Percentiles rank a stretch among this genome's conserved stretches.
Conservation (phyloP, 2,329 filamentous ascomycete species). For the Leptodontidium sp. region DNA sequence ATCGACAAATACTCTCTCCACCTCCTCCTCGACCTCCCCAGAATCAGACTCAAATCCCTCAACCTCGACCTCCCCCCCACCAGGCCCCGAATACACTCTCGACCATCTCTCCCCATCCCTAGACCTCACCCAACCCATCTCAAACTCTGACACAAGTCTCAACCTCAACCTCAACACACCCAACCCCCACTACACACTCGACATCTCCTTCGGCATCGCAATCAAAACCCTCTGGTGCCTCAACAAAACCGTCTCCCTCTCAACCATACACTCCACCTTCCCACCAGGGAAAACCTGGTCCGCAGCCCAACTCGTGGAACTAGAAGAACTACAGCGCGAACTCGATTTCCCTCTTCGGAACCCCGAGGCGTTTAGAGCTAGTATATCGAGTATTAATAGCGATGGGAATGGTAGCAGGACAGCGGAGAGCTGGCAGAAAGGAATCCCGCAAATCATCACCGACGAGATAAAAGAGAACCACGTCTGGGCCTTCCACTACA, state of each 20-base stretch:
- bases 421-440: background rate
- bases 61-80: no score
- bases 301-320: background rate
- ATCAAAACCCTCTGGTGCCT: constrained; percentile 10
- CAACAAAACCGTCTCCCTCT: constrained; percentile 12
- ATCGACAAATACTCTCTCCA: no score
- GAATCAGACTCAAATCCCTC: no score
- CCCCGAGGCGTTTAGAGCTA: background rate
- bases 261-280: background rate
- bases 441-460: background rate
- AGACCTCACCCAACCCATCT: background rate
- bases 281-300: background rate
- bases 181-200: background rate
- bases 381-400: background rate
- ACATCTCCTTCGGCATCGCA: constrained; percentile 2
- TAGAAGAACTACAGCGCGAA: background rate
- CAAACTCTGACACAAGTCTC: no score
- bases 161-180: no score
- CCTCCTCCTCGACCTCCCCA: no score
- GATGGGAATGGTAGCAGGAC: no score
- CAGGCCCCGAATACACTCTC: no score
- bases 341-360: background rate
- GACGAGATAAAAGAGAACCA: constrained; percentile 10
- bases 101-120: background rate
- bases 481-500: constrained; percentile 8